These are phyloP conservation scores for Colletotrichum horii DNA, from an alignment of 2,329 filamentous ascomycete species.

Conservation along the genomic window DNA sequence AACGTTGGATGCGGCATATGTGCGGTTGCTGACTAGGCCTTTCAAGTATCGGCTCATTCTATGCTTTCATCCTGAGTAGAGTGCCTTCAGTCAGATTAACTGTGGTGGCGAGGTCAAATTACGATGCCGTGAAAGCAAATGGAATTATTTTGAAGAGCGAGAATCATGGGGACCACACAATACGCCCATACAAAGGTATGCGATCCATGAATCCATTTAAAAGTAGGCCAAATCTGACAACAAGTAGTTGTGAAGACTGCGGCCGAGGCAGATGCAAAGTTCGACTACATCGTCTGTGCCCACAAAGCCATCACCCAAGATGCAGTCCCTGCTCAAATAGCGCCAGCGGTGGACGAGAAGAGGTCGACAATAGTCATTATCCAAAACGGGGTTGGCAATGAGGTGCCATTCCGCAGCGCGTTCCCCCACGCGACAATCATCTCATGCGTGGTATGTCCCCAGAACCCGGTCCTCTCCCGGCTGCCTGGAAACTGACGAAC, in stretches of 20 bases:
- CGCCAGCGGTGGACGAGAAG: slow-evolving; percentile 37
- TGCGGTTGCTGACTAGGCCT: not conserved
- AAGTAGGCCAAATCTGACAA: not conserved
- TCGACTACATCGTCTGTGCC: slow-evolving; percentile 62
- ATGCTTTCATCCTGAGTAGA: slow-evolving; percentile 57
- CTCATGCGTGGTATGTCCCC: slow-evolving; percentile 55
- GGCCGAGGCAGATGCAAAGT: slow-evolving; percentile 48
- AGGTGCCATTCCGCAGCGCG: slow-evolving; percentile 53
- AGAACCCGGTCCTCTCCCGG: not conserved
- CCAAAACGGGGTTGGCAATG: slow-evolving; percentile 67
- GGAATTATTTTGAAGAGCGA: slow-evolving; percentile 60
- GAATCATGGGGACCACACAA: slow-evolving; percentile 59
- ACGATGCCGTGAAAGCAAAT: slow-evolving; percentile 53
- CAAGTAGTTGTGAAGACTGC: slow-evolving; percentile 47
- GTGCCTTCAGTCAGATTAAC: slow-evolving; percentile 54
- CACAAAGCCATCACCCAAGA: slow-evolving; percentile 57
- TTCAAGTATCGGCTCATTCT: slow-evolving; percentile 60
- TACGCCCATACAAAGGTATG: slow-evolving; percentile 48
- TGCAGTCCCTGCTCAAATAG: slow-evolving; percentile 36
- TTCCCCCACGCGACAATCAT: slow-evolving; percentile 60
- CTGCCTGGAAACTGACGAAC: not conserved
- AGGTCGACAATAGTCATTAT: slow-evolving; percentile 62
- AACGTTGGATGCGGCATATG: not conserved
- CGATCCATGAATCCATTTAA: not conserved
- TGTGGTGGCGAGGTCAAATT: slow-evolving; percentile 67